These are phyloP conservation scores for Xylariaceae sp. DNA, from an alignment of 2,329 filamentous ascomycete genomes.

Conservation along the genomic window DNA sequence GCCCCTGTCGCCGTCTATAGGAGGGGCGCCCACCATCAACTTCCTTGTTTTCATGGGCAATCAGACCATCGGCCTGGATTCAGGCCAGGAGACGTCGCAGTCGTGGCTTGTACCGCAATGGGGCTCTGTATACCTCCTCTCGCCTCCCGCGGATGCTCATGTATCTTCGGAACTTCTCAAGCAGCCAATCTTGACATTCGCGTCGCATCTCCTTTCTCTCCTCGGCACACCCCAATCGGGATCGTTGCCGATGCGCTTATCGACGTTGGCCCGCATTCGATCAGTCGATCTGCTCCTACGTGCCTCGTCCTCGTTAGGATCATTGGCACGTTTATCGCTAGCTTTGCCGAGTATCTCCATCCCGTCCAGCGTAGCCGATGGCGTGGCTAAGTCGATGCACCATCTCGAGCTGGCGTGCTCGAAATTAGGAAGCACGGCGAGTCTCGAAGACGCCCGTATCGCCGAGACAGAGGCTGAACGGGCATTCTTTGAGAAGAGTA, in stretches of 20 bases:
- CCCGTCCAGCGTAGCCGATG: constrained; percentile 76
- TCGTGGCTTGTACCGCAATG: constrained; percentile 94
- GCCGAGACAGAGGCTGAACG: constrained; percentile 86
- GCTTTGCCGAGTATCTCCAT: constrained; percentile 89
- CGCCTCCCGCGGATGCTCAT: constrained; percentile 40
- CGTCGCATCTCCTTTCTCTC: constrained; percentile 80
- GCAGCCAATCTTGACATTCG: constrained; percentile 82
- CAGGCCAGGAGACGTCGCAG: constrained; percentile 46
- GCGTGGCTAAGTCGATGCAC: constrained; percentile 71
- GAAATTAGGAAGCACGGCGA: constrained; percentile 59
- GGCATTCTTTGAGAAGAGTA: constrained; percentile 97
- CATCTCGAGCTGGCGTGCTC: constrained; percentile 75
- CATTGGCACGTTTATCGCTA: constrained; percentile 75
- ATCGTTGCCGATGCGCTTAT: constrained; percentile 78
- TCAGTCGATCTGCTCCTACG: constrained; percentile 81
- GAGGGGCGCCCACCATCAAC: constrained; percentile 87
- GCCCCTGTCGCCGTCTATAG: constrained; percentile 92
- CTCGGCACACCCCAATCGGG: constrained; percentile 78
- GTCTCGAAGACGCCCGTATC: constrained; percentile 72
- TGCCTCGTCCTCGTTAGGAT: constrained; percentile 90
- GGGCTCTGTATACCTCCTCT: constrained; percentile 66
- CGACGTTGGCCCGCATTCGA: constrained; percentile 78
- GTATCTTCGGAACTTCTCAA: constrained; percentile 64
- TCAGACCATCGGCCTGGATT: constrained; percentile 57
- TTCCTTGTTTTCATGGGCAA: constrained; percentile 89